Conservation (phyloP, 441 rosid species). For the Erysimum cheiri region DNA sequence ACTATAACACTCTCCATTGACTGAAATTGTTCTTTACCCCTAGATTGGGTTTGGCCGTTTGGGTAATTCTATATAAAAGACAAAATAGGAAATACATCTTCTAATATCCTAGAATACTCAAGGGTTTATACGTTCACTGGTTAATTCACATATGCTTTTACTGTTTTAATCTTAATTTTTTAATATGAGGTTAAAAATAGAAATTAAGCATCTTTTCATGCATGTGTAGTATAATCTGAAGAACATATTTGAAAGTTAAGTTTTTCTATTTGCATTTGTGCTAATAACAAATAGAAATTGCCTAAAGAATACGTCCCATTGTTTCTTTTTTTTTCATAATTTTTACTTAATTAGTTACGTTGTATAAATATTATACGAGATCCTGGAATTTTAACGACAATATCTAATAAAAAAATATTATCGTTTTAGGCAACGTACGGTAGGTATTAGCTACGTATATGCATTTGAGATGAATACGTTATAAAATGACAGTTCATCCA, state of each 20-base stretch:
- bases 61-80: not conserved
- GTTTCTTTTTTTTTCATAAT: not conserved
- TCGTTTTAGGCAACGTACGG: constrained; percentile 21
- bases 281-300: not conserved
- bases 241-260: not conserved
- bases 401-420: not conserved
- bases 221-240: not conserved
- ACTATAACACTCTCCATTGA: not conserved
- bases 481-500: constrained; percentile 27
- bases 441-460: constrained; percentile 28
- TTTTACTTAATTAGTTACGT: not conserved
- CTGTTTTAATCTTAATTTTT: not conserved
- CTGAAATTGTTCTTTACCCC: not conserved
- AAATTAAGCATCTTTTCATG: not conserved
- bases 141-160: not conserved
- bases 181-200: not conserved
- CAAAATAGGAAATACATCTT: not conserved
- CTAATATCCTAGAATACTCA: not conserved
- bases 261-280: not conserved
- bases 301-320: not conserved
- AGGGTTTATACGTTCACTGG: not conserved
- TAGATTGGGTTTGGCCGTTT: not conserved
- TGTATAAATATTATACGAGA: not conserved
- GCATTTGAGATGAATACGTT: not conserved
- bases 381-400: not conserved